A percentile compares a stretch with the other conserved stretches of the same genome.
Conservation (phyloP, 257 asterid species). For the Petrea volubilis region DNA sequence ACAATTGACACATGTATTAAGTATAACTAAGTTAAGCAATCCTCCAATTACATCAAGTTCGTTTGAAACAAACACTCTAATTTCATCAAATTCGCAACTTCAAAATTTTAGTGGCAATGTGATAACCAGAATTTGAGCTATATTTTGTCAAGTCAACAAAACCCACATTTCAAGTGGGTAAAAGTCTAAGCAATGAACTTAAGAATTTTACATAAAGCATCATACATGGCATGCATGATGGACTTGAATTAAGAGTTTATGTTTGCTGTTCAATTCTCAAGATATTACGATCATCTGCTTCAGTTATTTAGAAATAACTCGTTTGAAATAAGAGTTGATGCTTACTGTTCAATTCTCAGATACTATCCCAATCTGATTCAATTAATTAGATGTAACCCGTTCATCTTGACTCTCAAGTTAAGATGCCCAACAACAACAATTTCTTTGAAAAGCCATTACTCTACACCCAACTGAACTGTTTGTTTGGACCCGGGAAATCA, state of each 20-base stretch:
- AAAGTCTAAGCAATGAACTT: not conserved
- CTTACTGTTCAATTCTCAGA: conserved; percentile 10
- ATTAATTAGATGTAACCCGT: not conserved
- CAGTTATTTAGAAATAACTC: not conserved
- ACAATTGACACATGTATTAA: not conserved
- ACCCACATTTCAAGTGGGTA: not conserved
- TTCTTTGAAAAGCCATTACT: not conserved
- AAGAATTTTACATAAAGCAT: not conserved
- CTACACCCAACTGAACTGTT: not conserved
- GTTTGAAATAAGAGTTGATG: no score
- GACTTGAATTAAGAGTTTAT: not conserved
- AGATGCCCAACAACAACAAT: not conserved
- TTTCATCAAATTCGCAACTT: not conserved
- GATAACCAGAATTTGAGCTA: conserved; percentile 17
- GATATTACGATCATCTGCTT: not conserved
- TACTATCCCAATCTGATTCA: not conserved
- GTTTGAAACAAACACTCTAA: not conserved
- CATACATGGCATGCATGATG: not conserved
- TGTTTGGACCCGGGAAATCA: not conserved
- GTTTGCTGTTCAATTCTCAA: conserved; percentile 7
- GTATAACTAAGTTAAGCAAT: not conserved
- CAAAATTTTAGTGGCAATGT: not conserved
- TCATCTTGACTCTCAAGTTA: not conserved
- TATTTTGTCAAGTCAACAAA: not conserved
- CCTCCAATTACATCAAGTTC: not conserved